Evolutionary conservation across 306 rosid genomes (phyloP).

Genomic region (Cucumis sativus): Cucumber_9930_V3 NC_026661.2:21183001-21183500

Average conservation of each 20-base stretch:
- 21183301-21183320: not conserved
- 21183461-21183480: not conserved
- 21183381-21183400: not conserved
- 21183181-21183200: constrained; percentile 33
- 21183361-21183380: not conserved
- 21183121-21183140: constrained; percentile 55
- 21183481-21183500: too few species aligned
- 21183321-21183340: not conserved
- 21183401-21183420: not conserved
- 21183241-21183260: constrained; percentile 32
- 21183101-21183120: constrained; percentile 75
- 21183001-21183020: constrained; percentile 26
- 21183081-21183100: constrained; percentile 85
- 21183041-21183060: constrained; percentile 46
- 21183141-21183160: constrained; percentile 21
- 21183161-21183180: constrained; percentile 18
- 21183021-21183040: constrained; percentile 42
- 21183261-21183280: not conserved
- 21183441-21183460: not conserved
- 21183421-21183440: too few species aligned
- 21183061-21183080: constrained; percentile 77
- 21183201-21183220: constrained; percentile 75
- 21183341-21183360: not conserved
- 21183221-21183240: constrained; percentile 96
- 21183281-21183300: not conserved